Evolutionary conservation across 2,329 filamentous ascomycete species (phyloP), one percentile per base, ranked within the genome.

Genomic region (Cordyceps tenuipes): DNA sequence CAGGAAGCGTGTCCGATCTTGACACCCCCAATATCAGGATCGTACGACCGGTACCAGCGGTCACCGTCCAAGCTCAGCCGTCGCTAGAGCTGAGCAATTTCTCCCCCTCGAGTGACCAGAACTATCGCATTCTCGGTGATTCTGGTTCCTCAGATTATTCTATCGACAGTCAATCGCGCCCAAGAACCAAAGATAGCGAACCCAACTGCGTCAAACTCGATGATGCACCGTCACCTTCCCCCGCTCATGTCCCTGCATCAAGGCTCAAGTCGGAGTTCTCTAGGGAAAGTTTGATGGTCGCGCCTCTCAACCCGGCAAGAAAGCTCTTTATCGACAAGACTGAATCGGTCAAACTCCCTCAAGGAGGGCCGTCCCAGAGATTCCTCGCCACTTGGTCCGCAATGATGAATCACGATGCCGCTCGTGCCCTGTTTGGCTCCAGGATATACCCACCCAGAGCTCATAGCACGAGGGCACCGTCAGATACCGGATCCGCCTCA

Each of bases 281-380:
- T 0, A 82, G 82, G 63, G 84, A 86, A 66, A 86, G 83, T 63
- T 73, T 87, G 34, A 66, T 82, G 13, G 81, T 86, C 15, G 75
- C 81, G 9, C 83, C 84, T 0, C 71, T 87, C 19, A 61, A 58
- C 7, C 41, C 60, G 5, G 49, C 50, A 44, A 44, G 60, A 6
- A 57, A 61, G 31, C 49, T 58, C 9, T 48, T 61, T 7, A 23
- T 21, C 75, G 76, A 50, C 77, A 81, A 9, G 70, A 71, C 57
- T 77, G 74, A 76, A 65, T 75, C 77, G 5, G 36, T 39, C 72
- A 75, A 36, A 84, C 82, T 7, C 75, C 55, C 54, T 5, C 47
- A 53, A 44, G 77, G 61, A 81, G 85, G 62, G 80, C 78, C 9
- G 26, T 78, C 79, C 26, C 74, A 77, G 34, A 78, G 76, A 17